Percentiles rank a stretch among this genome's conserved stretches.
Evolutionary conservation across 225 moss, liverwort and hornwort genomes (phyloP).

Genomic region (Pleurozium schreberi): DNA sequence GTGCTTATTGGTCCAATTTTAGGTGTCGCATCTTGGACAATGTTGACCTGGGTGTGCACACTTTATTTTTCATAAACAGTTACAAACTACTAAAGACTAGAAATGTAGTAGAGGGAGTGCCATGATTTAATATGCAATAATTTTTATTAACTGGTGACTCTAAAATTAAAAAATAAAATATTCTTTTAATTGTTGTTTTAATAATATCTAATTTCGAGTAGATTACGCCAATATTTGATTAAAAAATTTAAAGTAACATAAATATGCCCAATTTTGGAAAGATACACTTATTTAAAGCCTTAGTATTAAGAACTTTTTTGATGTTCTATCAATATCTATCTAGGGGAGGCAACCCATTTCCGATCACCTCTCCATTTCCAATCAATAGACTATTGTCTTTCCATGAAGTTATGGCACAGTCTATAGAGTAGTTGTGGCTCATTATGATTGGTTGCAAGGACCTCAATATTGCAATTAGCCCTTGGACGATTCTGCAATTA

Average conservation of each 20-base stretch:
- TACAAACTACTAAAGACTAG: too few relatives aligned
- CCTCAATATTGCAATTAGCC: too few relatives aligned
- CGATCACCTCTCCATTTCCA: too few relatives aligned
- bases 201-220: too few relatives aligned
- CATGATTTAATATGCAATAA: not conserved
- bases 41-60: not conserved
- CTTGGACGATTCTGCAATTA: too few relatives aligned
- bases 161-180: not conserved
- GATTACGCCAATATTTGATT: not conserved
- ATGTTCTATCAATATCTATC: not conserved
- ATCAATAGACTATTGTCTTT: too few relatives aligned
- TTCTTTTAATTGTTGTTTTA: not conserved
- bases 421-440: too few relatives aligned
- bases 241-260: not conserved
- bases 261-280: not conserved
- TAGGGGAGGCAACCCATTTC: too few relatives aligned
- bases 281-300: too few relatives aligned
- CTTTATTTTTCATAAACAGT: not conserved
- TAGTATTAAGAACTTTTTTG: not conserved
- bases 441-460: too few relatives aligned
- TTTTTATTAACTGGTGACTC: not conserved
- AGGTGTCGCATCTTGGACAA: not conserved
- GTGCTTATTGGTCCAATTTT: not conserved
- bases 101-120: fast-evolving
- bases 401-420: too few relatives aligned